These are phyloP conservation scores for Calonectria multiphialidica DNA, from an alignment of 2,329 filamentous ascomycete genomes.

Conservation along the genomic window DNA sequence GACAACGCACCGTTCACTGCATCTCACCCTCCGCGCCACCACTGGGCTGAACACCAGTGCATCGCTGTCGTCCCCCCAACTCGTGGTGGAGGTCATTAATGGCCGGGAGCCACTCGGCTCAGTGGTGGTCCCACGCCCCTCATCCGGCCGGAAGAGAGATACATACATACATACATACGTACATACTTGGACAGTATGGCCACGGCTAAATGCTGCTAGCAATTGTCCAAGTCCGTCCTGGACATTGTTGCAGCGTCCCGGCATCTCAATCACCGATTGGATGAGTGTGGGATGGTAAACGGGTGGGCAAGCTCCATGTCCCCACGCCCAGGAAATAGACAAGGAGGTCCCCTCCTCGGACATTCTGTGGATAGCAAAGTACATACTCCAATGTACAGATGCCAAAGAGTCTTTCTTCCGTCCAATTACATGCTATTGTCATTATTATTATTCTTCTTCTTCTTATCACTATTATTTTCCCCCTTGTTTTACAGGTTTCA, in stretches of 20 bases:
- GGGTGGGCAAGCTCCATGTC: background rate
- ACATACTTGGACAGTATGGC: background rate
- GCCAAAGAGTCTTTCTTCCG: background rate
- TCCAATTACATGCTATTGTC: background rate
- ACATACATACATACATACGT: too few relatives aligned
- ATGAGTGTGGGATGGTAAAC: background rate
- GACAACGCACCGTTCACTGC: background rate
- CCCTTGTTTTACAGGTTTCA: background rate
- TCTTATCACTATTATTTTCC: background rate
- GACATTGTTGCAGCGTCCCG: background rate
- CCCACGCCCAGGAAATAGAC: background rate
- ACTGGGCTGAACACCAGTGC: background rate
- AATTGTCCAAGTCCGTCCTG: background rate
- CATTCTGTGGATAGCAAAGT: background rate
- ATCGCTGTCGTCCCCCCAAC: constrained; percentile 2
- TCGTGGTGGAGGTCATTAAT: background rate
- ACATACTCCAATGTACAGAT: background rate
- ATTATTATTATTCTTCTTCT: background rate
- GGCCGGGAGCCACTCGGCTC: background rate
- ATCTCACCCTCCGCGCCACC: background rate
- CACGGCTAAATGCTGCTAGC: constrained; percentile 1
- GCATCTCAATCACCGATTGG: background rate
- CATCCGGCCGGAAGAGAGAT: background rate
- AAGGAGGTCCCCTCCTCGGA: background rate
- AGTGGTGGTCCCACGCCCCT: background rate